Evolutionary conservation across 1,284 basidiomycete species (phyloP), one percentile per base, ranked within the genome.

Genomic region (Ganoderma boninense): DNA sequence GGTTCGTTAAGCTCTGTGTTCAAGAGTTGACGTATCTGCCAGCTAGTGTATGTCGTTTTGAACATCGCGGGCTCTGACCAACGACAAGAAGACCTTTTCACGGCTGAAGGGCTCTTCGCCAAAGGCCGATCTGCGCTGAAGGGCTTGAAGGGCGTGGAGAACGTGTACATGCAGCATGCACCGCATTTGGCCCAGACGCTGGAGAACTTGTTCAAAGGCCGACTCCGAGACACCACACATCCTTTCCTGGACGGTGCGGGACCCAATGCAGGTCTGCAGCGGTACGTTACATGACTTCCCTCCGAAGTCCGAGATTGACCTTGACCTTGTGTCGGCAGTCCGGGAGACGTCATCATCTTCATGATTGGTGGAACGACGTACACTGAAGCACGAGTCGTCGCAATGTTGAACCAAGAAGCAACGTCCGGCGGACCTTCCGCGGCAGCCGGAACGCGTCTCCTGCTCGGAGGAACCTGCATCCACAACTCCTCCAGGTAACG

Each of bases 141-240:
- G 80, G 98, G 98, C 1, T 84, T 99, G 67, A 98, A 98, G 93
- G 98, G 98, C 8, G 98, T 99, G 7, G 98, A 99, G 81, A 99
- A 99, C 78, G 97, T 99, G 10, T 99, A 99, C 79, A 99, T 97
- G 67, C 98, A 99, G 78, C 98, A 99, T 78, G 93, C 92, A 18
- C 98, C 98, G 11, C 97, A 98, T 80, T 85, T 99, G 3, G 91
- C 94, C 0, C 92, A 98, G 78, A 99, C 97, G 6, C 83, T 99
- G 26, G 98, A 99, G 78, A 88, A 94, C 67, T 83, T 99, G 1
- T 89, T 98, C 77, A 96, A 91, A 77, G 97, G 97, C 16, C 87
- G 95, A 62, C 80, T 99, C 72, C 92, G 90, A 74, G 97, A 99
- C 74, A 88, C 90, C 2, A 95, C 91, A 72, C 97, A 99, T 82